These are phyloP conservation scores for Dryas alaskensis DNA, from an alignment of 306 rosid genomes.

Conservation along the genomic window DNA sequence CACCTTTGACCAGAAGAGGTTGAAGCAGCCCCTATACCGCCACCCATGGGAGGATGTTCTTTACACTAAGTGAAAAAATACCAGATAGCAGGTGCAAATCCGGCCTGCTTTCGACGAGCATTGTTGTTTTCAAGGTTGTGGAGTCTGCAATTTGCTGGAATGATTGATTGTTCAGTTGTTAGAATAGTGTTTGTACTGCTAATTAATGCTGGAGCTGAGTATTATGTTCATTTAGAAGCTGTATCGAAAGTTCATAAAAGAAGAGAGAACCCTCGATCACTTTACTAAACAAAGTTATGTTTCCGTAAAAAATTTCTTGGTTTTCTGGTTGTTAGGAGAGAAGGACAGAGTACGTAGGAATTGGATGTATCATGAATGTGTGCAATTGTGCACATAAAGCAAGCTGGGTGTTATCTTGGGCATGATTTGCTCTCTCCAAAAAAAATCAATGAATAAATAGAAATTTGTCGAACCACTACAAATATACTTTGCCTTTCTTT, in stretches of 20 bases:
- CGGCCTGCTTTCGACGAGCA: constrained; percentile 21
- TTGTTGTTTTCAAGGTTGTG: constrained; percentile 18
- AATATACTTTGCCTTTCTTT: neutral
- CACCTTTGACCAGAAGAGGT: constrained; percentile 96
- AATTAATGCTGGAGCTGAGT: constrained; percentile 27
- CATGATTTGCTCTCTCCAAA: neutral
- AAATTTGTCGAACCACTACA: neutral
- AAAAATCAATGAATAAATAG: neutral
- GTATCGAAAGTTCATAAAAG: constrained; percentile 39
- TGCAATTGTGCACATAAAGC: neutral
- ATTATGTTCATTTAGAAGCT: constrained; percentile 31
- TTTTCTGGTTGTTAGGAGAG: neutral
- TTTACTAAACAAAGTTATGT: constrained; percentile 21
- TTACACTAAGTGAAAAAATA: constrained; percentile 75
- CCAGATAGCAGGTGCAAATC: constrained; percentile 18
- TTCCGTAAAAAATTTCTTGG: neutral
- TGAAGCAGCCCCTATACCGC: constrained; percentile 98
- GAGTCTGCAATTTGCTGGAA: constrained; percentile 39
- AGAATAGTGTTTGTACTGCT: constrained; percentile 46
- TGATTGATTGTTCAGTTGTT: constrained; percentile 29
- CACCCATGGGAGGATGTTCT: constrained; percentile 99
- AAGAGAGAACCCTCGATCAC: constrained; percentile 29
- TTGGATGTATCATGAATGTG: neutral
- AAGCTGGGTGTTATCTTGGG: neutral
- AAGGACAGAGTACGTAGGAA: neutral